A percentile compares a stretch with the other conserved stretches of the same genome.
These are phyloP conservation scores for Pythium sp. DNA, from an alignment of 352 stramenopile species.

Conservation along the genomic window DNA sequence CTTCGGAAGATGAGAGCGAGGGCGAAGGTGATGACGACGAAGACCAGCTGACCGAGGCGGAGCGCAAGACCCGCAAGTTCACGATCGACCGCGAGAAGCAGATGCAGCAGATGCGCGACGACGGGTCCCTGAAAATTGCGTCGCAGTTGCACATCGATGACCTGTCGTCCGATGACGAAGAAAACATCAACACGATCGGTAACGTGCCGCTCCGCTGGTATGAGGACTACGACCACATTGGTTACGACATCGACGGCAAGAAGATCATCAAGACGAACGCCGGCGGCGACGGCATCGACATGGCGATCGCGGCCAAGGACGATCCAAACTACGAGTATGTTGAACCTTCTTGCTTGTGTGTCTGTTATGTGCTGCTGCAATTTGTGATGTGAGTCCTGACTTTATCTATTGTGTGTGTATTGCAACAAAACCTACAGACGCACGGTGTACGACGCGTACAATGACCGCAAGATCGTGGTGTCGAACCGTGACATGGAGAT, in stretches of 20 bases:
- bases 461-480: conserved; percentile 97
- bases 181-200: conserved; percentile 96
- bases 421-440: conserved; percentile 36
- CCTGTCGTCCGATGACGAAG: conserved; percentile 98
- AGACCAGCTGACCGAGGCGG: conserved; percentile 67
- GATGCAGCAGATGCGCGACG: conserved; percentile 81
- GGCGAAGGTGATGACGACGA: conserved; percentile 68
- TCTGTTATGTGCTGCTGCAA: not conserved
- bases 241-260: conserved; percentile 97
- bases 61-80: conserved; percentile 79
- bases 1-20: conserved; percentile 64
- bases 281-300: conserved; percentile 87
- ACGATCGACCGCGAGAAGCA: conserved; percentile 70
- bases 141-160: conserved; percentile 97
- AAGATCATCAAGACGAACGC: conserved; percentile 94
- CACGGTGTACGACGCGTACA: conserved; percentile 99
- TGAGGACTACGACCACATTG: conserved; percentile 99
- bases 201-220: conserved; percentile 99
- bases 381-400: not conserved
- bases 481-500: conserved; percentile 97
- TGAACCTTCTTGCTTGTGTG: not conserved
- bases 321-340: conserved; percentile 92
- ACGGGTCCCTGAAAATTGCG: conserved; percentile 77
- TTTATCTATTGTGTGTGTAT: conserved; percentile 17
- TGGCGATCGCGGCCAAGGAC: conserved; percentile 80